These are phyloP conservation scores for Claviceps paspali DNA, from an alignment of 2,329 filamentous ascomycete genomes.

Conservation along the genomic window DNA sequence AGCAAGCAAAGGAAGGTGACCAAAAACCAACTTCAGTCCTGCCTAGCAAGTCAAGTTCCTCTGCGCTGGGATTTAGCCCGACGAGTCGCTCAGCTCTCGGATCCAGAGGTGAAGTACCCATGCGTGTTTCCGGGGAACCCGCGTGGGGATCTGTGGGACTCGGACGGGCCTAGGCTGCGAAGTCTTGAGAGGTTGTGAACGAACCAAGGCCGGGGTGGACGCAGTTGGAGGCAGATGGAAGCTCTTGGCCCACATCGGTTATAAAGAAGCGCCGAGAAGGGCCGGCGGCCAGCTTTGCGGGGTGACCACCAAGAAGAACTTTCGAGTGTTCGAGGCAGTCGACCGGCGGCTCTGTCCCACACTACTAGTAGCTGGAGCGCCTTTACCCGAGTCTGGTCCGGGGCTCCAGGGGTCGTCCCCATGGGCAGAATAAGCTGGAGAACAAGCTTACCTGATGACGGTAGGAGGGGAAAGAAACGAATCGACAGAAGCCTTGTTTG, in stretches of 20 bases:
- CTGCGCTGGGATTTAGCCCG: background rate
- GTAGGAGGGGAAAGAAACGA: no score
- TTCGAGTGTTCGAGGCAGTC: background rate
- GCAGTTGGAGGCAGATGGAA: background rate
- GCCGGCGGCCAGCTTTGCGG: slow-evolving; percentile 11
- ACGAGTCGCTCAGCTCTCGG: background rate
- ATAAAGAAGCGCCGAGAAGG: slow-evolving; percentile 22
- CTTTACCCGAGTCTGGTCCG: no score
- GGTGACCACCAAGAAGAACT: background rate
- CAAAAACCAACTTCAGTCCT: background rate
- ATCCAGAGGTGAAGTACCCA: slow-evolving; percentile 2
- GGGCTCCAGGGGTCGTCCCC: no score
- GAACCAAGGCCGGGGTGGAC: no score
- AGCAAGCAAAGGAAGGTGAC: background rate
- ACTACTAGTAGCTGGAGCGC: no score
- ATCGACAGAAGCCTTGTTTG: no score
- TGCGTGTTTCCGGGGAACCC: slow-evolving; percentile 16
- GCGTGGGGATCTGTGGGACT: slow-evolving; percentile 7
- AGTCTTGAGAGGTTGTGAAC: slow-evolving; percentile 11
- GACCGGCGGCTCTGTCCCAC: slow-evolving; percentile 1
- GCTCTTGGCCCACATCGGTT: slow-evolving; percentile 5
- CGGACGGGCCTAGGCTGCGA: slow-evolving; percentile 14
- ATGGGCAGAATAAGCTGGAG: background rate
- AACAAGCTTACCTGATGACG: background rate
- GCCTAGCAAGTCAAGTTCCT: background rate